A percentile compares a stretch with the other conserved stretches of the same genome.
Conservation (phyloP, 768 basidiomycete genomes). For the Ramaria rubella region DNA sequence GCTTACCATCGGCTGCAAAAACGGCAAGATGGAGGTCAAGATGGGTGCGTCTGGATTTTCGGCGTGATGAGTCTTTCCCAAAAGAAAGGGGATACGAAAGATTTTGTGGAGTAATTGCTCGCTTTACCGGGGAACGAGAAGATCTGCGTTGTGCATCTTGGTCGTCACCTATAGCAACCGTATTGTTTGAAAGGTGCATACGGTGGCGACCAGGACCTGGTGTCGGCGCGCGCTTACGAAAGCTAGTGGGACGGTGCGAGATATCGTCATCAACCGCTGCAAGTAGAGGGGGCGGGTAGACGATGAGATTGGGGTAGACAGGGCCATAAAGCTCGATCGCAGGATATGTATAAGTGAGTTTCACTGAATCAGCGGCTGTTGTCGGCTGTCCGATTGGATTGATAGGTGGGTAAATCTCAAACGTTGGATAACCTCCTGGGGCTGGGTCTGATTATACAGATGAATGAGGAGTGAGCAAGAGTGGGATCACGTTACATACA, state of each 20-base stretch:
- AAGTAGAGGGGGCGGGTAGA: constrained; percentile 18
- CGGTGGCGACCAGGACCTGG: neutral
- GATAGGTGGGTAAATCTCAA: constrained; percentile 21
- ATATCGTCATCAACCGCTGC: neutral
- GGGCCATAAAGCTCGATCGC: constrained; percentile 28
- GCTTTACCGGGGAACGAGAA: neutral
- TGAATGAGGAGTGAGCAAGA: neutral
- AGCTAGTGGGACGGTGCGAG: neutral
- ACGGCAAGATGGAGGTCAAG: constrained; percentile 16
- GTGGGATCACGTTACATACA: constrained; percentile 7
- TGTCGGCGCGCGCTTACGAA: neutral
- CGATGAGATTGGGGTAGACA: constrained; percentile 19
- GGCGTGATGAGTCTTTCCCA: neutral
- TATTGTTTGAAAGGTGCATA: too few relatives aligned
- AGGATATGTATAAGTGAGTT: constrained; percentile 20
- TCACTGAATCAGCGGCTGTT: neutral
- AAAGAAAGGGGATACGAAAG: neutral
- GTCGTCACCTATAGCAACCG: neutral
- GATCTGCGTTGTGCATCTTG: neutral
- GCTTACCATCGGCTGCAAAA: neutral
- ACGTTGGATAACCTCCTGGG: constrained; percentile 17
- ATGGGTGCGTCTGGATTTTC: constrained; percentile 14
- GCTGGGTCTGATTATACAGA: constrained; percentile 1
- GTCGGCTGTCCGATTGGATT: neutral
- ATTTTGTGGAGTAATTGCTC: neutral